Base-by-base conservation (phyloP, 192 early-diverging fungal genomes). In the Entomortierella lignicola region DNA sequence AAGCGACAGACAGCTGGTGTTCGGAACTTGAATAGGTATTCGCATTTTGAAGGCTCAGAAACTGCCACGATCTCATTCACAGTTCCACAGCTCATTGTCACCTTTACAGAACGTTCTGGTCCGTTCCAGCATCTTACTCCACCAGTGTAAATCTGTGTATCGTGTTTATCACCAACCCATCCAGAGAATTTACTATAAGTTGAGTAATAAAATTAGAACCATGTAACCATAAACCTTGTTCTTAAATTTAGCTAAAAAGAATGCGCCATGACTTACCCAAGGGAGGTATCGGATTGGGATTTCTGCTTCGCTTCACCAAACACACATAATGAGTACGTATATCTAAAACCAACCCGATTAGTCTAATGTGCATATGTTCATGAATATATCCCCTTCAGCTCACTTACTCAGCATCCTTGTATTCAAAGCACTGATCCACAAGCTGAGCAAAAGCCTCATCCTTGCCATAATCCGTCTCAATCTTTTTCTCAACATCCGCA, bases 91-190 rank as follows among this genome's bases (percentile, higher is more conserved):
- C 48, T 70, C 67, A 79, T 66, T 6, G 58, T 43, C 26, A 92
- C 92, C 56, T 89, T 90, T 12, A 93, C 82, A 6, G 93, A 94
- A 23, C 98, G 88, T 31, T 90, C 85, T 0, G 97, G 98, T 3
- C 97, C 98, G 68, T 98, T 96, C 98, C 98, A 99, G 86, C 98
- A 99, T 31, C 88, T 86, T 21, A 86, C 66, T 29, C 98, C 98
- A 65, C 89, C 77, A 12, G 82, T 83, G 69, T 92, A 96, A 60
- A 87, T 69, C 77, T 96, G 94, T 29, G 84, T 66, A 10, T 69
- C 54, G 68, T 95, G 92, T 50, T 70, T 61, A 11, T 79, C 65
- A 1, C 86, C 85, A 27, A 81, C 84, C 80, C 91, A 91, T 8
- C 71, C 66, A 6, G 56, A 58, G 63, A 90, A 91, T 54, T 63